Evolutionary conservation across 768 basidiomycete genomes (phyloP), one percentile per base, ranked within the genome.

Genomic region (Mycena polygramma): DNA sequence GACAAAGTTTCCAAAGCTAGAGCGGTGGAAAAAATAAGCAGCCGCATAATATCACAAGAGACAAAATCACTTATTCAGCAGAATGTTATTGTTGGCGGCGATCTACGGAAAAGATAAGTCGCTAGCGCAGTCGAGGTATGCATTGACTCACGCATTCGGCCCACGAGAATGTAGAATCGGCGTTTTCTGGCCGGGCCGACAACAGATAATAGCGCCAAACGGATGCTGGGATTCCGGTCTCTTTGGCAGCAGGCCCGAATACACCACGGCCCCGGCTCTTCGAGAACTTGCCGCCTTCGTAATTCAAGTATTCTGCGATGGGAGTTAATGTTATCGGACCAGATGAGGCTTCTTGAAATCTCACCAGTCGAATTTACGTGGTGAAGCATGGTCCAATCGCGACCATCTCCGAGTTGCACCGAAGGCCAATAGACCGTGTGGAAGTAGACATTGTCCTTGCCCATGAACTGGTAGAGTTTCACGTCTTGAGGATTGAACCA

Each of bases 361-460:
- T 70, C 66, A 96, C 97, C 97, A 43, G 98, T 99, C 1, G 96
- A 96, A 5, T 96, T 97, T 57, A 99, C 83, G 81, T 98, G 96
- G 79, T 97, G 94, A 5, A 98, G 86, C 79, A 83, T 96, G 30
- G 97, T 98, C 98, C 98, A 99, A 71, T 91, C 84, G 59, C 94
- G 89, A 20, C 94, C 93, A 73, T 98, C 96, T 4, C 91, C 98
- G 69, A 98, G 82, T 76, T 95, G 89, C 66, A 96, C 91, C 5
- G 95, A 92, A 36, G 98, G 97, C 85, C 91, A 99, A 75, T 95
- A 95, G 48, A 99, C 90, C 0, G 95, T 95, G 80, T 99, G 98
- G 89, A 99, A 99, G 81, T 97, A 98, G 58, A 97, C 95, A 71
- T 96, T 98, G 79, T 99, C 97, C 83, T 99, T 99, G 78, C 98